A percentile compares a stretch with the other conserved stretches of the same genome.
These are phyloP conservation scores for Lentithecium fluviatile DNA, from an alignment of 495 filamentous ascomycete species.

Conservation along the genomic window DNA sequence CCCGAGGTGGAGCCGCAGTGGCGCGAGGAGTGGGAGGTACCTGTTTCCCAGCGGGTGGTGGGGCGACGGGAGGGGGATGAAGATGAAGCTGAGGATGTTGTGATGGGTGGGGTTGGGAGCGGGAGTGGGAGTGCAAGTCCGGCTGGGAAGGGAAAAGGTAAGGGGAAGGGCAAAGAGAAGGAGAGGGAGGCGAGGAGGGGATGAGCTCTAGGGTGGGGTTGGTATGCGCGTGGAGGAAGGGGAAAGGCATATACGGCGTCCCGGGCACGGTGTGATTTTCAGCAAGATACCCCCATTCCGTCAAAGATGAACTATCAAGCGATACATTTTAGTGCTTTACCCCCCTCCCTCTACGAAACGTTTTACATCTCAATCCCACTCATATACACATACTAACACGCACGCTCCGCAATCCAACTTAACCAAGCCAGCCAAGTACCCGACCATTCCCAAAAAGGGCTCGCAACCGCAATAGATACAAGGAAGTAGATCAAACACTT, in stretches of 20 bases:
- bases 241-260: too few species aligned
- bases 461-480: conserved; percentile 27
- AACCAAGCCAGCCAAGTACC: not conserved
- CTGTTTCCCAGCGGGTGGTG: conserved; percentile 12
- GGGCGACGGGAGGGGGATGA: conserved; percentile 15
- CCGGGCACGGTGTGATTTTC: too few species aligned
- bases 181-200: conserved; percentile 9
- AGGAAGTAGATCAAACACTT: not conserved
- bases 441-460: not conserved
- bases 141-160: conserved; percentile 18
- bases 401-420: not conserved
- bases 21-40: conserved; percentile 23
- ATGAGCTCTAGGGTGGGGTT: too few species aligned
- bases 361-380: too few species aligned
- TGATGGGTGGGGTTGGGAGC: not conserved
- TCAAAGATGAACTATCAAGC: too few species aligned
- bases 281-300: too few species aligned
- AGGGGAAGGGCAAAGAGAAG: conserved; percentile 14
- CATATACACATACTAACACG: conserved; percentile 1
- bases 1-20: conserved; percentile 14
- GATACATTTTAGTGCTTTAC: too few species aligned
- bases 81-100: conserved; percentile 5
- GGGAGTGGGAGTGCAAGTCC: too few species aligned
- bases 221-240: too few species aligned
- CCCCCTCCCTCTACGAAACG: too few species aligned